Percentiles rank a stretch among this genome's conserved stretches.
These are phyloP conservation scores for Lycium barbarum DNA, from an alignment of 257 asterid genomes.

Conservation along the genomic window DNA sequence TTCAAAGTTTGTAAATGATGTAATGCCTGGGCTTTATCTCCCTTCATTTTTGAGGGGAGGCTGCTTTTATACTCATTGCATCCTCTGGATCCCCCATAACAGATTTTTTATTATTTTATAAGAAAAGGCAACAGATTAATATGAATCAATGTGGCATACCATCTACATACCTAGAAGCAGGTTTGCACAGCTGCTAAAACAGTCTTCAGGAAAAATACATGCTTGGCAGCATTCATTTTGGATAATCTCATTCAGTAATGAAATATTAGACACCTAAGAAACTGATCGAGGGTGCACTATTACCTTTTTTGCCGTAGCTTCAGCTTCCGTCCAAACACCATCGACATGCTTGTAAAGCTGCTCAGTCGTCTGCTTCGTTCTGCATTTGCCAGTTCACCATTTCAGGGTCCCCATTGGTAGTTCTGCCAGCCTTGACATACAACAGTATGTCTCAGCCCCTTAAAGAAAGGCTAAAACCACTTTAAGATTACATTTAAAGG, in stretches of 20 bases:
- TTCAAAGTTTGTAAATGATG: not conserved
- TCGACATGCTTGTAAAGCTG: slow-evolving; percentile 93
- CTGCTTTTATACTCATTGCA: not conserved
- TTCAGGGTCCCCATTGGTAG: slow-evolving; percentile 85
- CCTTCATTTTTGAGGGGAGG: not conserved
- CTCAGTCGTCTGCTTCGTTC: slow-evolving; percentile 97
- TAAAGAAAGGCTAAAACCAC: slow-evolving; percentile 35
- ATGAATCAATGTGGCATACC: not conserved
- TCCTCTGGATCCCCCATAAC: not conserved
- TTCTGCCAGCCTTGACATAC: slow-evolving; percentile 99
- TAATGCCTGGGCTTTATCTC: not conserved
- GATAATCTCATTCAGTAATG: slow-evolving; percentile 7
- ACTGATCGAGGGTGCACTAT: slow-evolving; percentile 3
- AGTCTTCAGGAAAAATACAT: not conserved
- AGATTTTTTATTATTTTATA: not conserved
- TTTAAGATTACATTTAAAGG: slow-evolving; percentile 34
- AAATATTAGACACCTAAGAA: slow-evolving; percentile 13
- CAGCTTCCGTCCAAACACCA: slow-evolving; percentile 94
- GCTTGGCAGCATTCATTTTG: not conserved
- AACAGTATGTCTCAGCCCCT: slow-evolving; percentile 95
- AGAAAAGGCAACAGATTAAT: not conserved
- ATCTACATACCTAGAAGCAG: not conserved
- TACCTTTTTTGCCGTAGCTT: slow-evolving; percentile 89
- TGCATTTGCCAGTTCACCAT: slow-evolving; percentile 98
- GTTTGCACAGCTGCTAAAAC: not conserved